Evolutionary conservation across 495 filamentous ascomycete genomes (phyloP).

Genomic region (Cairneyella variabilis): DNA sequence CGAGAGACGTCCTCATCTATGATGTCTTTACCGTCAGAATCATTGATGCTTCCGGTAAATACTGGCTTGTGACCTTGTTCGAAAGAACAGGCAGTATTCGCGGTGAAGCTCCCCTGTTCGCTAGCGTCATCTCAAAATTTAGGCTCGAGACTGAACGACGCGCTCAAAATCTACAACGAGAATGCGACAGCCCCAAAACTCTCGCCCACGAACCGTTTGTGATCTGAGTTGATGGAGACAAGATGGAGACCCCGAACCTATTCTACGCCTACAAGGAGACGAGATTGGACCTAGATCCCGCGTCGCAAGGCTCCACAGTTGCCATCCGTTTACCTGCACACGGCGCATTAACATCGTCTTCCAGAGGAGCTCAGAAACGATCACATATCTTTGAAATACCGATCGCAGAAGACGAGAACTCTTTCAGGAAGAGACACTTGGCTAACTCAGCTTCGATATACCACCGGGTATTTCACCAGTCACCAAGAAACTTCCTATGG

Average conservation of each 20-base stretch:
- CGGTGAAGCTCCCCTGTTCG: background rate
- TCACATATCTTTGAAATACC: slow-evolving; percentile 25
- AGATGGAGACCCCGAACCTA: slow-evolving; percentile 27
- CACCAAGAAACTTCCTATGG: slow-evolving; percentile 87
- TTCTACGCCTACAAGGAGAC: slow-evolving; percentile 77
- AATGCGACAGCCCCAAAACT: slow-evolving; percentile 17
- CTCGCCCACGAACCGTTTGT: background rate
- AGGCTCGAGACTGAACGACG: slow-evolving; percentile 1
- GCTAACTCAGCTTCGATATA: slow-evolving; percentile 80
- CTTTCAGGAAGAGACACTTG: slow-evolving; percentile 65
- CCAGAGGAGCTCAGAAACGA: slow-evolving; percentile 35
- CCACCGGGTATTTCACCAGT: slow-evolving; percentile 68
- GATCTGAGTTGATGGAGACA: slow-evolving; percentile 25
- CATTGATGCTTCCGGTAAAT: too few species aligned
- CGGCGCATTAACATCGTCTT: slow-evolving; percentile 30
- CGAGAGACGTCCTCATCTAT: too few species aligned
- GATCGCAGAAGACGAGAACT: slow-evolving; percentile 64
- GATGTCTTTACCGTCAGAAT: too few species aligned
- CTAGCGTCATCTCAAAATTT: slow-evolving; percentile 8
- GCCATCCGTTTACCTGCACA: slow-evolving; percentile 67
- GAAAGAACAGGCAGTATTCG: too few species aligned
- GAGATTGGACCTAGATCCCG: slow-evolving; percentile 74
- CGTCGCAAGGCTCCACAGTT: slow-evolving; percentile 62
- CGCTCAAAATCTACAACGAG: slow-evolving; percentile 6
- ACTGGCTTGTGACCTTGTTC: too few species aligned